A percentile compares a stretch with the other conserved stretches of the same genome.
These are phyloP conservation scores for Xylaria acuta DNA, from an alignment of 495 filamentous ascomycete species.

Conservation along the genomic window DNA sequence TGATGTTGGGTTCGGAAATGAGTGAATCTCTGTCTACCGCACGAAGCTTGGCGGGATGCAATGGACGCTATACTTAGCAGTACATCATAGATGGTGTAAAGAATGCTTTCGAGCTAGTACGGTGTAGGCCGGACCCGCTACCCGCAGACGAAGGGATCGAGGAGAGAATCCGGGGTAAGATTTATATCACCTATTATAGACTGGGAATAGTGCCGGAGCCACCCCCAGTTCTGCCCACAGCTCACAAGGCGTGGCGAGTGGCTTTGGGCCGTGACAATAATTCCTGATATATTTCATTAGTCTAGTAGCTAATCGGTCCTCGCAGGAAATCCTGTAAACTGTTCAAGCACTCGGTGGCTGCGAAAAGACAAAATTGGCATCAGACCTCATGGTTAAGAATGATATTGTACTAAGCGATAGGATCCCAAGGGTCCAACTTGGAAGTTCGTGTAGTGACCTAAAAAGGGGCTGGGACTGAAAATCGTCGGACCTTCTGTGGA, in stretches of 20 bases:
- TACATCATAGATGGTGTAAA: neutral
- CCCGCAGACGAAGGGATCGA: constrained; percentile 21
- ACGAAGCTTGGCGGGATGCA: neutral
- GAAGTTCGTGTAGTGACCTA: neutral
- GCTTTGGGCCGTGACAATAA: neutral
- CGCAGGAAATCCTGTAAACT: neutral
- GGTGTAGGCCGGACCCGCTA: constrained; percentile 23
- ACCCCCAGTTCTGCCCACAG: constrained; percentile 4
- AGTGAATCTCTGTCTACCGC: neutral
- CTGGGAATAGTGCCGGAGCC: constrained; percentile 10
- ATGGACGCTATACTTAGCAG: constrained; percentile 5
- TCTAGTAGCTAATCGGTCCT: neutral
- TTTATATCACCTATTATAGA: constrained; percentile 26
- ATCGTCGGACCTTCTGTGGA: constrained; percentile 26
- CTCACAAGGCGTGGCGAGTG: neutral
- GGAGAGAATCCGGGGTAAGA: constrained; percentile 26
- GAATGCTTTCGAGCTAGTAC: constrained; percentile 7
- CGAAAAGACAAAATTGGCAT: neutral
- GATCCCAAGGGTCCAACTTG: neutral
- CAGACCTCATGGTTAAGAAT: neutral
- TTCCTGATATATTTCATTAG: neutral
- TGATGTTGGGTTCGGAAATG: neutral
- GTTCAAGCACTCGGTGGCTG: neutral
- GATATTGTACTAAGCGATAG: neutral
- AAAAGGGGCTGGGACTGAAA: constrained; percentile 18